Evolutionary conservation across 2,329 filamentous ascomycete species (phyloP).

Genomic region (Sporothrix variecibatus): DNA sequence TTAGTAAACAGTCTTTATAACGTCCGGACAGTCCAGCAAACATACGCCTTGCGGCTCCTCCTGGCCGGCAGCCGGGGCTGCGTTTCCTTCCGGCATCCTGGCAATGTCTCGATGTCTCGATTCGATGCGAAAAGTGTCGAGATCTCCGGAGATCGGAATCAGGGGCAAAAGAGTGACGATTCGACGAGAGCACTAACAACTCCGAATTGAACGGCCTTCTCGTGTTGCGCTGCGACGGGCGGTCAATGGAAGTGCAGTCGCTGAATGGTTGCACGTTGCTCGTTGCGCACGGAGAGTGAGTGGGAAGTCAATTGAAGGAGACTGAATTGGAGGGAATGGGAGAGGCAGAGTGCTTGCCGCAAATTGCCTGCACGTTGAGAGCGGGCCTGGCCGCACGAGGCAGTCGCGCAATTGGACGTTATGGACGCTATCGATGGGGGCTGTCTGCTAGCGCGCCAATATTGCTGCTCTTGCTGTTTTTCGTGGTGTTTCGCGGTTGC

Average conservation of each 20-base stretch:
- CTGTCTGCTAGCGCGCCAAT: neutral
- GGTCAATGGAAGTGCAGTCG: neutral
- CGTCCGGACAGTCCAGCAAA: neutral
- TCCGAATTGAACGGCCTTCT: neutral
- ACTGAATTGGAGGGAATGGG: neutral
- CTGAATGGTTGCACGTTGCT: neutral
- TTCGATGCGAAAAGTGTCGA: constrained; percentile 44
- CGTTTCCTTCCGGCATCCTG: constrained; percentile 28
- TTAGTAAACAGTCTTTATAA: neutral
- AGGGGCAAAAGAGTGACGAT: neutral
- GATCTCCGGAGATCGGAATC: neutral
- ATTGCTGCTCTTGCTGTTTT: neutral
- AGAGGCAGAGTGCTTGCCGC: neutral
- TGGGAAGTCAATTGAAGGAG: neutral
- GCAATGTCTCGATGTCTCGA: neutral
- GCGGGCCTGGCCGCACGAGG: constrained; percentile 3
- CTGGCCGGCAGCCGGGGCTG: constrained; percentile 24
- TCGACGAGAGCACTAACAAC: neutral
- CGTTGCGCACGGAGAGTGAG: neutral
- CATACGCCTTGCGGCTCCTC: constrained; percentile 28
- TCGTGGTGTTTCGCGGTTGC: no score
- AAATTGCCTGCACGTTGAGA: constrained; percentile 16
- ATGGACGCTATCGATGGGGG: neutral
- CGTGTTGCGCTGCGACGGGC: neutral
- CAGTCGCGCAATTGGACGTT: constrained; percentile 12